Percentiles rank a stretch among this genome's conserved stretches.
phyloP scores from a whole-genome alignment of 306 rosid genomes.

The Hippophae rhamnoides region DNA sequence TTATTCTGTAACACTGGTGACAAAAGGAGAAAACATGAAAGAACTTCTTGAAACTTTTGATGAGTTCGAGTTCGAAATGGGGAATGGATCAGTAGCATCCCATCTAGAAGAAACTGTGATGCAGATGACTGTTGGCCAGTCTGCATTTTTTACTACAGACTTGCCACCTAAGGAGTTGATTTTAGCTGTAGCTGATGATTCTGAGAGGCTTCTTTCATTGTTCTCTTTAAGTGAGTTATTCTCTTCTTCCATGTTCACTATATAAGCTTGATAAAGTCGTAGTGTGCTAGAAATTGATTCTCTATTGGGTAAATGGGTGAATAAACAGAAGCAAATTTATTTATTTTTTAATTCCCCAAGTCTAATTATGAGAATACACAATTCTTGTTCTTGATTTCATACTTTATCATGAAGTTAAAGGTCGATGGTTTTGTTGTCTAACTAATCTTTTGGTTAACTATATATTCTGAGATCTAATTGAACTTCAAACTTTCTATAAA shows the following conservation, averaged over 20 bases:
- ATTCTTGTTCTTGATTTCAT: no score
- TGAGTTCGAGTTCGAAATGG: slow-evolving; percentile 88
- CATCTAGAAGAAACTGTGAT: slow-evolving; percentile 56
- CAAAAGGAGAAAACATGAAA: slow-evolving; percentile 28
- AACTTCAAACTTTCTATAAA: no score
- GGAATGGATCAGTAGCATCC: slow-evolving; percentile 52
- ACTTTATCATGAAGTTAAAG: background rate
- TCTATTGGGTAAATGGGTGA: background rate
- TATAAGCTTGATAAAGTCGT: background rate
- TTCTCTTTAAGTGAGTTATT: slow-evolving; percentile 67
- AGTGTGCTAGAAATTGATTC: slow-evolving; percentile 4
- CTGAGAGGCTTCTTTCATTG: slow-evolving; percentile 39
- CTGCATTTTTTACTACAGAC: slow-evolving; percentile 42
- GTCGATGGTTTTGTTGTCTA: background rate
- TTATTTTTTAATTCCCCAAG: no score
- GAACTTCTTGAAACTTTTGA: slow-evolving; percentile 60
- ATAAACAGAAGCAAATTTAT: no score
- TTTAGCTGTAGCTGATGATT: slow-evolving; percentile 58
- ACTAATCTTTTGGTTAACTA: background rate
- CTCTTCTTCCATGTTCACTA: slow-evolving; percentile 22
- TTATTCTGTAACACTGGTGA: slow-evolving; percentile 53
- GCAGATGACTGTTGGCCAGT: slow-evolving; percentile 77
- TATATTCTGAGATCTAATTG: background rate
- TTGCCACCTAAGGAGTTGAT: slow-evolving; percentile 50
- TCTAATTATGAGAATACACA: no score